Evolutionary conservation across 371 early-diverging fungal species (phyloP), one percentile per base, ranked within the genome.

Genomic region (Haplosporangium sp.): DNA sequence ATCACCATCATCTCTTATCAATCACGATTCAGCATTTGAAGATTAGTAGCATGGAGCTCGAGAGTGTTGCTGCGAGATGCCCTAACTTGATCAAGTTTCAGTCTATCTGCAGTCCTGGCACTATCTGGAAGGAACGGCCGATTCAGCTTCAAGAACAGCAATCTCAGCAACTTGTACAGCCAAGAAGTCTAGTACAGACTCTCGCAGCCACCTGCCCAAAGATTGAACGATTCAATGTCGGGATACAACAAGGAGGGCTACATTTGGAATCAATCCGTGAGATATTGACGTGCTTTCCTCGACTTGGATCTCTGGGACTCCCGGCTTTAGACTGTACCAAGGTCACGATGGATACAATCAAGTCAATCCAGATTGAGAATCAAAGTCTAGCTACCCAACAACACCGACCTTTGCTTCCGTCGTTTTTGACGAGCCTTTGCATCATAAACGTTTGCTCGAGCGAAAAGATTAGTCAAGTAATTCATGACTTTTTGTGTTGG

Each of bases 401-500:
- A 34, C 27, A 27, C 27, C 20, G 20, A 9, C 1, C 13, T 17
- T 20, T 45, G 3, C 6, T 34, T 6, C 9, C 61, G 10, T 9
- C 40, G 19, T 71, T 71, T 44, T 37, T 81, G 55, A 81, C 81
- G 4, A 74, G 55, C 3, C 61, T 81, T 10, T 68, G 65, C 17
- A 81, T 81, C 42, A 71, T 73, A 69, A 81, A 74, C 39, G 75
- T 74, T 11, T 68, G 74, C 38, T 71, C 81, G 39, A 74, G 69
- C 37, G 81, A 81, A 47, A 71, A 71, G 40, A 55, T 74, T 50
- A 81, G 81, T 15, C 75, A 65, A 42, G 81, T 75, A 39, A 53
- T 81, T 7, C 81, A 81, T 17, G 81, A 81, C 34, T 81, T 63
- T 48, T 53, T 81, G 7, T 74, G 72, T 27, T 81, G 75, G 75